Conservation (phyloP, 208 protist genomes). For the Strigomonas culicis region DNA sequence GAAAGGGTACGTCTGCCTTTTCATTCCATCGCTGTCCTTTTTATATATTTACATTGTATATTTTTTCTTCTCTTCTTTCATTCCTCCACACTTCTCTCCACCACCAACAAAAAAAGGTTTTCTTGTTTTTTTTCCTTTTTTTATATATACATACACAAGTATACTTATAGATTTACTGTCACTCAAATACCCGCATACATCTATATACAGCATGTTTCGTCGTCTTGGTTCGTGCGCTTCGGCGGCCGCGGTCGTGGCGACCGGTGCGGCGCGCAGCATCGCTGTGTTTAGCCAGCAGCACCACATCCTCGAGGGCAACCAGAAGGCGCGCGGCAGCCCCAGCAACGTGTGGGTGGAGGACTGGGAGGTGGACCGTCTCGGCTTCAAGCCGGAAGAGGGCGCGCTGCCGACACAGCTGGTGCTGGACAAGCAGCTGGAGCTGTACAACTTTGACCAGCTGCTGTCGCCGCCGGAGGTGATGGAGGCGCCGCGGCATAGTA, state of each 20-base stretch:
- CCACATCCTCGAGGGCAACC: constrained; percentile 83
- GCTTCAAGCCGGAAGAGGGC: constrained; percentile 57
- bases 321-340: constrained; percentile 79
- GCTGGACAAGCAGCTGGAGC: constrained; percentile 79
- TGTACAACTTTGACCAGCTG: constrained; percentile 89
- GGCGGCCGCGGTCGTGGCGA: constrained; percentile 9
- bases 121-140: neutral
- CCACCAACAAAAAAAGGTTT: neutral
- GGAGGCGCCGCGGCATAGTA: constrained; percentile 85
- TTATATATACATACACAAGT: neutral
- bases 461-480: constrained; percentile 75
- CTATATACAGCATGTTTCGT: constrained; percentile 44
- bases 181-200: too few species aligned
- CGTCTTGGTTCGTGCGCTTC: constrained; percentile 22
- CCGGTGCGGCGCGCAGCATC: constrained; percentile 40
- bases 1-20: constrained; percentile 11
- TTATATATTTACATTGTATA: constrained; percentile 10
- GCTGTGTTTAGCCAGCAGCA: constrained; percentile 86
- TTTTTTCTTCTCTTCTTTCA: constrained; percentile 17
- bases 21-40: constrained; percentile 5
- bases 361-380: constrained; percentile 74
- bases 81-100: constrained; percentile 9
- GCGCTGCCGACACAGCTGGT: constrained; percentile 68
- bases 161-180: neutral
- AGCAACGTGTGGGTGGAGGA: constrained; percentile 90